phyloP scores from a whole-genome alignment of 2,329 filamentous ascomycete genomes.

The Hortaea sp. region DNA sequence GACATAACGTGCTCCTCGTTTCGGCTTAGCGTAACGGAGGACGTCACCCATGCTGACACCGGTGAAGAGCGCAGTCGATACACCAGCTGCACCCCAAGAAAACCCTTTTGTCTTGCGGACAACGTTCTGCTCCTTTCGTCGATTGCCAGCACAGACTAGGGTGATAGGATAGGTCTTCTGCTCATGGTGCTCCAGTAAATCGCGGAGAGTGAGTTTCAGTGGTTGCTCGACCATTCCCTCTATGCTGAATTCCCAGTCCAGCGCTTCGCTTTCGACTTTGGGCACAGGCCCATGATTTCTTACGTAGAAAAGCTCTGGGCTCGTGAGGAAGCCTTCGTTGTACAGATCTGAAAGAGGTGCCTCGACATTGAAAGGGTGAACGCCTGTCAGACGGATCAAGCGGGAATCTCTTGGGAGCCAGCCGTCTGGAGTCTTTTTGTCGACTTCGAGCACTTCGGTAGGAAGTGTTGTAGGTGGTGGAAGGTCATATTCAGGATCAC shows the following conservation, averaged over 20 bases:
- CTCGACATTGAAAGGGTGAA: conserved; percentile 87
- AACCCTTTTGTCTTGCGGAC: conserved; percentile 89
- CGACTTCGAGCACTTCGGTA: conserved; percentile 58
- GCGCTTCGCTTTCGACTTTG: conserved; percentile 58
- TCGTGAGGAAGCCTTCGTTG: conserved; percentile 75
- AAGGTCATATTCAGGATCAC: conserved; percentile 46
- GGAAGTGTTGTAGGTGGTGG: conserved; percentile 53
- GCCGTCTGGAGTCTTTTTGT: conserved; percentile 71
- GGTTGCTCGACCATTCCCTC: conserved; percentile 80
- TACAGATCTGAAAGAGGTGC: conserved; percentile 69
- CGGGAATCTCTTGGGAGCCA: conserved; percentile 73
- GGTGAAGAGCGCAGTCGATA: conserved; percentile 83
- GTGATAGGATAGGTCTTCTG: conserved; percentile 81
- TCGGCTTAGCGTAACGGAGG: conserved; percentile 56
- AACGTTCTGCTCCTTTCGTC: conserved; percentile 85
- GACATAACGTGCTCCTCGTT: conserved; percentile 64
- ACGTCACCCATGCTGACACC: conserved; percentile 68
- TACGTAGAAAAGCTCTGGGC: conserved; percentile 81
- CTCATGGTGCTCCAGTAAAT: conserved; percentile 64
- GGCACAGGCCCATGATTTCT: conserved; percentile 83
- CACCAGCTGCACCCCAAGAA: conserved; percentile 80
- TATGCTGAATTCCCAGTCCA: conserved; percentile 73
- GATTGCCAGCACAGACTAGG: conserved; percentile 83
- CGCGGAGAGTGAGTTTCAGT: conserved; percentile 58
- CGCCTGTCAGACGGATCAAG: conserved; percentile 75